Conservation (phyloP, 1,139 yeast species). For the Suhomyces bokatorum region DNA sequence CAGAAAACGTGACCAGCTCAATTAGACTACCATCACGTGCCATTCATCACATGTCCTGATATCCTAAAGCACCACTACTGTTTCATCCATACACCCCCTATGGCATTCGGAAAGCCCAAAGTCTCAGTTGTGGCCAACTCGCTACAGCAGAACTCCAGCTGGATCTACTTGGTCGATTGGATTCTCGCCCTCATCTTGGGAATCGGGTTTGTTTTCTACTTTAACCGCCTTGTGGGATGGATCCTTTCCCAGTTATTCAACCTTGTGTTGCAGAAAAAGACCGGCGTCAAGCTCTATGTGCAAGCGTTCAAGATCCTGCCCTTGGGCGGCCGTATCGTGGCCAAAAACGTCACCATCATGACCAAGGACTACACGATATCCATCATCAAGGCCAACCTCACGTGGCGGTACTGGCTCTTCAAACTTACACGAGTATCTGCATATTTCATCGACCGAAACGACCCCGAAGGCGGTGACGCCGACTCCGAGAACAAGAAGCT, state of each 20-base stretch:
- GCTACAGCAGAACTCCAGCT: slow-evolving; percentile 50
- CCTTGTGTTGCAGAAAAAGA: slow-evolving; percentile 62
- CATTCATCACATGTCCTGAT: not conserved
- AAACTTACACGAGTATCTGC: slow-evolving; percentile 51
- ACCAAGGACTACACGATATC: slow-evolving; percentile 72
- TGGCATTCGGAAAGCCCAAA: slow-evolving; percentile 30
- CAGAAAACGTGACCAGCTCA: too few species aligned
- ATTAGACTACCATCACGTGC: too few species aligned
- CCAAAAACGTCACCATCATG: slow-evolving; percentile 71
- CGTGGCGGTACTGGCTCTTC: slow-evolving; percentile 89
- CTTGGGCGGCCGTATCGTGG: slow-evolving; percentile 78
- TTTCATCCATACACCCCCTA: slow-evolving; percentile 6
- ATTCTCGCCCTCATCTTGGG: slow-evolving; percentile 62
- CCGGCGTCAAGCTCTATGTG: slow-evolving; percentile 57
- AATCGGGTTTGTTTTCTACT: slow-evolving; percentile 68
- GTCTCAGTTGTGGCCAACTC: slow-evolving; percentile 21
- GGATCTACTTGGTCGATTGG: slow-evolving; percentile 90
- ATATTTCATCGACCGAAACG: slow-evolving; percentile 27
- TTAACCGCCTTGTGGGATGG: slow-evolving; percentile 73
- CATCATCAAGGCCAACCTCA: slow-evolving; percentile 66
- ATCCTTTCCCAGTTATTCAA: slow-evolving; percentile 52
- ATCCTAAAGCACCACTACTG: too few species aligned
- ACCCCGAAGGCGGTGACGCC: slow-evolving; percentile 22
- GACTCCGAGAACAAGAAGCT: slow-evolving; percentile 25
- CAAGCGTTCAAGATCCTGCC: slow-evolving; percentile 76